Conservation (phyloP, 148 eudicot genomes). For the Cornus florida region DNA sequence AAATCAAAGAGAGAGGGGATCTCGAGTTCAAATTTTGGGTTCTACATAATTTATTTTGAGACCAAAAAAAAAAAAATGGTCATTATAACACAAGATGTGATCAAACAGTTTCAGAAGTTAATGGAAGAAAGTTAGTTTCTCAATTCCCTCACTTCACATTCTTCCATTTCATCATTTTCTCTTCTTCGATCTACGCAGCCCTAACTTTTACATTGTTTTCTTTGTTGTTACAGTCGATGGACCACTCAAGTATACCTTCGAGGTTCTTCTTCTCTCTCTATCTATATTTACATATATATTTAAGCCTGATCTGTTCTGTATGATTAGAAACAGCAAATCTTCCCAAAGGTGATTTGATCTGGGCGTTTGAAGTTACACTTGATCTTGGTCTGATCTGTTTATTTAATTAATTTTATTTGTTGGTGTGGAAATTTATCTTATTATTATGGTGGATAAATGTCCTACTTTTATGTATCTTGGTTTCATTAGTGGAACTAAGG, state of each 20-base stretch:
- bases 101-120: slow-evolving; percentile 62
- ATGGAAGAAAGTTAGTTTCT: slow-evolving; percentile 52
- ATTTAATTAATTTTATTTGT: background rate
- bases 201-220: slow-evolving; percentile 4
- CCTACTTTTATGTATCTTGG: background rate
- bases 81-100: slow-evolving; percentile 53
- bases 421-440: background rate
- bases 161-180: slow-evolving; percentile 4
- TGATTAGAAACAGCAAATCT: background rate
- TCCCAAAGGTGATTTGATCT: slow-evolving; percentile 3
- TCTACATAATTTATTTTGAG: background rate
- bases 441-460: background rate
- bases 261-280: slow-evolving; percentile 39
- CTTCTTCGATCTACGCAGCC: slow-evolving; percentile 25
- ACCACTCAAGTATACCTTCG: slow-evolving; percentile 56
- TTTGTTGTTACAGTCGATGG: slow-evolving; percentile 59
- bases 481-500: background rate
- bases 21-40: slow-evolving; percentile 13
- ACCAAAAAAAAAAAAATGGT: slow-evolving; percentile 29
- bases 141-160: slow-evolving; percentile 10
- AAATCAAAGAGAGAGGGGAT: background rate
- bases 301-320: background rate
- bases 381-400: slow-evolving; percentile 5
- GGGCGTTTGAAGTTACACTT: slow-evolving; percentile 3
- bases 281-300: background rate